Conservation (phyloP, 1,284 basidiomycete species). For the Neolentinus lepideus region DNA sequence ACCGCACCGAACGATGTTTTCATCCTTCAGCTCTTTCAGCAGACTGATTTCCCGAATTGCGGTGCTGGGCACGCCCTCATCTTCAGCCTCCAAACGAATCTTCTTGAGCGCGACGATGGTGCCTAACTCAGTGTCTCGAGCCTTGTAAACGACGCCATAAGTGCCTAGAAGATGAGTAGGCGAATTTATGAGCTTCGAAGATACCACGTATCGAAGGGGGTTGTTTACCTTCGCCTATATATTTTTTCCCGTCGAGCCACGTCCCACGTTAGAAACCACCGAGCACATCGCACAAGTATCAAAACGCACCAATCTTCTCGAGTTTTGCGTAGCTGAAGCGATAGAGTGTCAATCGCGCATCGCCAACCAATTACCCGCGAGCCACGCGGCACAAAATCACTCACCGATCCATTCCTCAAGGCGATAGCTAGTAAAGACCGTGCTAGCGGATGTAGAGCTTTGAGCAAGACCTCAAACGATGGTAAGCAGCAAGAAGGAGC, state of each 20-base stretch:
- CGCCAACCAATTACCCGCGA: background rate
- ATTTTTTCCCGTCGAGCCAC: constrained; percentile 11
- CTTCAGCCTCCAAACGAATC: constrained; percentile 96
- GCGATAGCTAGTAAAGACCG: background rate
- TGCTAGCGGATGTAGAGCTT: background rate
- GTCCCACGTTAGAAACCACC: background rate
- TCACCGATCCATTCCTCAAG: background rate
- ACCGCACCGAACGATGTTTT: constrained; percentile 85
- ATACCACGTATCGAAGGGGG: background rate
- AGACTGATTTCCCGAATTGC: constrained; percentile 97
- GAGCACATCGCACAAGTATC: background rate
- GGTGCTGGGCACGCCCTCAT: constrained; percentile 95
- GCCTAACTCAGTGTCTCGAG: constrained; percentile 67
- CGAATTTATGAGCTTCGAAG: background rate
- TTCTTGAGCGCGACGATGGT: constrained; percentile 93
- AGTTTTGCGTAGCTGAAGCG: constrained; percentile 28
- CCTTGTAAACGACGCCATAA: constrained; percentile 98
- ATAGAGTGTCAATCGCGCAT: background rate
- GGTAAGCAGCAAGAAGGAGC: no score
- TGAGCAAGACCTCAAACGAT: background rate
- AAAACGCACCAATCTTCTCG: constrained; percentile 29
- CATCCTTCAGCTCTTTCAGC: constrained; percentile 93
- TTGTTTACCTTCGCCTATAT: constrained; percentile 49
- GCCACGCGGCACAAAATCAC: background rate
- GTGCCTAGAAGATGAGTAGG: constrained; percentile 62